Evolutionary conservation across 2,329 filamentous ascomycete species (phyloP), one percentile per base, ranked within the genome.

Genomic region (Cryoendolithus antarcticus): DNA sequence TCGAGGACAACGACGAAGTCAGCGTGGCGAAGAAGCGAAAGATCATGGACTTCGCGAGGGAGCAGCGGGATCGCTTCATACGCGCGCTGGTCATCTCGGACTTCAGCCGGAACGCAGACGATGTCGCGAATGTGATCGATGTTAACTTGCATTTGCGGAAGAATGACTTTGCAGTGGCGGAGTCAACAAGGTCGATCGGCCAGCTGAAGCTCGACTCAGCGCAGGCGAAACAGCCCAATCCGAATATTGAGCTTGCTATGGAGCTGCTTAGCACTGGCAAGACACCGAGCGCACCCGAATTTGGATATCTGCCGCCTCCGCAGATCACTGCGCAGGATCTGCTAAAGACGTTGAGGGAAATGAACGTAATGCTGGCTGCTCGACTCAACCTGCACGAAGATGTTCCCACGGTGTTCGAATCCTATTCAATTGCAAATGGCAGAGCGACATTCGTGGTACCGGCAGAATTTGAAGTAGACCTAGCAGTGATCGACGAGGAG

Each of bases 401-500:
- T 45, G 75, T 95, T 34, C 91, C 91, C 1, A 62, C 67, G n/a
- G 72, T 82, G 39, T 84, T 96, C 57, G 73, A 72, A 50, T 71
- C 82, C 44, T 96, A 86, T 62, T 71, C 70, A 4, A 82, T 98
- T 44, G 72, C 74, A 37, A 82, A 84, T 37, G 91, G 93, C n/a
- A 77, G 89, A 35, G 89, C 83, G 5, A 96, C 86, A 0, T 98
- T 98, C 59, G 74, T 68, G 34, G 82, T 96, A 1, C 66, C 75
- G 2, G 75, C 75, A 38, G 89, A 96, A 58, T 95, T 95, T 52
- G 89, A 96, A 58, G 75, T 96, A 12, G 91, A 96, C 56, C 72
- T 98, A 37, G 88, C 86, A 1, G 82, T 96, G 46, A 85, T 83
- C n/a, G 82, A 88, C 49, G 88, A 96, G 55, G 81, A 91, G 48